These are phyloP conservation scores for Podaxis sp. DNA, from an alignment of 768 basidiomycete species.

Conservation along the genomic window DNA sequence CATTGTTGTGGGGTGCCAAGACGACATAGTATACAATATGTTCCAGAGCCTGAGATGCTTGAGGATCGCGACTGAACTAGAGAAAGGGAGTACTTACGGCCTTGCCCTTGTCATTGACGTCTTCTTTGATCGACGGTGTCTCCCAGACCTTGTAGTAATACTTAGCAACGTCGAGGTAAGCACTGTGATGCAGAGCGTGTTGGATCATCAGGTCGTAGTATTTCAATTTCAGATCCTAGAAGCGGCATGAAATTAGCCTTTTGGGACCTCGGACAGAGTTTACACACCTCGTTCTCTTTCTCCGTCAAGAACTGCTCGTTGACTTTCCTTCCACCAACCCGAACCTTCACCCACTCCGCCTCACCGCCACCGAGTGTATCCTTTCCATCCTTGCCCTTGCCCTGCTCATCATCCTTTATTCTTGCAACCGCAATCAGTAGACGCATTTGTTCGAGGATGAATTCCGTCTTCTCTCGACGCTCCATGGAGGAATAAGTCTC, in stretches of 20 bases:
- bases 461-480: constrained; percentile 95
- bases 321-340: constrained; percentile 90
- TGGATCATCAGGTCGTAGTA: constrained; percentile 98
- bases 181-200: constrained; percentile 78
- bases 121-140: constrained; percentile 90
- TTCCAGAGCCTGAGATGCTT: constrained; percentile 69
- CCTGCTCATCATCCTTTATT: constrained; percentile 69
- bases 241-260: constrained; percentile 10
- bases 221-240: constrained; percentile 90
- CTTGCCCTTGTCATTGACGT: constrained; percentile 66
- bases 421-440: constrained; percentile 76
- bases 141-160: constrained; percentile 98
- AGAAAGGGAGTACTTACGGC: constrained; percentile 42
- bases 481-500: constrained; percentile 99
- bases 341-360: constrained; percentile 89
- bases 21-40: constrained; percentile 95
- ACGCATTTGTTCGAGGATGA: constrained; percentile 97
- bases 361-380: constrained; percentile 70
- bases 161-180: constrained; percentile 92
- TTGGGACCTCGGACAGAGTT: not conserved
- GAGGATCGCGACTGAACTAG: constrained; percentile 11
- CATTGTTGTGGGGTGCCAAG: constrained; percentile 92
- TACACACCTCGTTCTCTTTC: constrained; percentile 75
- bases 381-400: constrained; percentile 54
- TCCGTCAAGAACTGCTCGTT: constrained; percentile 92